Percentiles rank a stretch among this genome's conserved stretches.
Conservation (phyloP, 2,329 filamentous ascomycete genomes). For the Aspergillus spinulosporus region DNA sequence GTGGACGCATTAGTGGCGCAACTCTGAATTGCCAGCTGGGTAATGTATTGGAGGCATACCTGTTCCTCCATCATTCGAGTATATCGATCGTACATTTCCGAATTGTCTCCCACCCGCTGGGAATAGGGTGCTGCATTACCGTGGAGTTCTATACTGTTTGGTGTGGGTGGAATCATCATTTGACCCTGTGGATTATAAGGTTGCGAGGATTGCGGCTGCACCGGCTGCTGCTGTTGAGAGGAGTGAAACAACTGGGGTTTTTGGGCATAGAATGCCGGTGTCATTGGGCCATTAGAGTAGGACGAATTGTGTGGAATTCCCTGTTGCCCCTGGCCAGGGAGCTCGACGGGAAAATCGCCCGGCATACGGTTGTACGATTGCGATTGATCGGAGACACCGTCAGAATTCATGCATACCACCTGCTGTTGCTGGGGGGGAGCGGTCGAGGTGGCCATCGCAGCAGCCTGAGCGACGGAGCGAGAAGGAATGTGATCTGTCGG, state of each 20-base stretch:
- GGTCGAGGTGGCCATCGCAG: conserved; percentile 37
- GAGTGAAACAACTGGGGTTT: conserved; percentile 28
- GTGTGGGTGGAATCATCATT: conserved; percentile 48
- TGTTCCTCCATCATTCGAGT: conserved; percentile 46
- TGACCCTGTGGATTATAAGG: conserved; percentile 35
- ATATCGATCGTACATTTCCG: conserved; percentile 48
- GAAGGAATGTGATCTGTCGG: conserved; percentile 38
- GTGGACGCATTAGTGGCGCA: conserved; percentile 21
- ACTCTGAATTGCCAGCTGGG: neutral
- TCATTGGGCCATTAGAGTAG: conserved; percentile 33
- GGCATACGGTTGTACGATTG: conserved; percentile 34
- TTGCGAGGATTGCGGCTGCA: conserved; percentile 31
- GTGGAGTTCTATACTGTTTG: conserved; percentile 52
- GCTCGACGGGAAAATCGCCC: conserved; percentile 39
- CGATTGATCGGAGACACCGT: conserved; percentile 25
- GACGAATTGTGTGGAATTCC: conserved; percentile 30
- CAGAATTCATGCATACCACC: conserved; percentile 31
- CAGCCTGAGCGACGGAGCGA: conserved; percentile 33
- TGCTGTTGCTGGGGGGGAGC: conserved; percentile 26
- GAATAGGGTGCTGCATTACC: conserved; percentile 44
- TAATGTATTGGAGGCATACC: conserved; percentile 30
- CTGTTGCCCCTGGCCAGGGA: conserved; percentile 24
- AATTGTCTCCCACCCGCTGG: conserved; percentile 41
- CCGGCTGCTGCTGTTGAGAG: conserved; percentile 26
- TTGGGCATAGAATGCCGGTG: conserved; percentile 36